Evolutionary conservation across 1,139 yeast genomes (phyloP), one percentile per base, ranked within the genome.

Genomic region (Geotrichum phurueaensis): DNA sequence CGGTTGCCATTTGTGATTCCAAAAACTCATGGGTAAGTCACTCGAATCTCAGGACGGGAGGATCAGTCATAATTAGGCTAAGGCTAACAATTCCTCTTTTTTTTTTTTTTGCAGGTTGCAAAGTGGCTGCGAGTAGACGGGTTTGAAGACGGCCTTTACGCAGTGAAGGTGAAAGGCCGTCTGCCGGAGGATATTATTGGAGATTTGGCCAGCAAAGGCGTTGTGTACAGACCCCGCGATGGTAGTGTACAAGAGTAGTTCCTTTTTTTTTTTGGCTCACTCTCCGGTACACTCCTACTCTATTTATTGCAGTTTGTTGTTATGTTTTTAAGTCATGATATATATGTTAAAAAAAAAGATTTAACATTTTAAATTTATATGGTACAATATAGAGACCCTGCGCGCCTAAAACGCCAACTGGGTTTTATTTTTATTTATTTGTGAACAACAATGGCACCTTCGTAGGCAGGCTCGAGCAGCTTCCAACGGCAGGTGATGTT

Each of bases 41-140:
- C n/a, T 10, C 31, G 43, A 3, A 22, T 39, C 23, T 4, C 1
- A 29, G 18, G 13, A 13, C 13, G 22, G 25, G 4, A 29, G 18
- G 6, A 15, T 27, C 18, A 36, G 1, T 20, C 29, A 22, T 31
- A n/a, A 20, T 20, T 25, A 27, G 12, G 23, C 10, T 22, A 27
- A 12, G n/a, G 27, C 23, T 47, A 45, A 27, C 20, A 13, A 15
- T 22, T 7, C 22, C n/a, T 51, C 29, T 51, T 51, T 50, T n/a
- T 27, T 25, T 29, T 7, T 52, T 20, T 22, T 23, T n/a, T 29
- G 2, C 27, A 66, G 70, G 70, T 91, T 39, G 97, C 97, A 25
- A 84, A 90, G 70, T 94, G 99, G 99, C 79, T 94, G 62, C 84
- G 97, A 75, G 87, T 94, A 31, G 96, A 90, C 69, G 87, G 90